Evolutionary conservation across 441 rosid genomes (phyloP).

Genomic region (Cnidoscolus chayamansa): DNA sequence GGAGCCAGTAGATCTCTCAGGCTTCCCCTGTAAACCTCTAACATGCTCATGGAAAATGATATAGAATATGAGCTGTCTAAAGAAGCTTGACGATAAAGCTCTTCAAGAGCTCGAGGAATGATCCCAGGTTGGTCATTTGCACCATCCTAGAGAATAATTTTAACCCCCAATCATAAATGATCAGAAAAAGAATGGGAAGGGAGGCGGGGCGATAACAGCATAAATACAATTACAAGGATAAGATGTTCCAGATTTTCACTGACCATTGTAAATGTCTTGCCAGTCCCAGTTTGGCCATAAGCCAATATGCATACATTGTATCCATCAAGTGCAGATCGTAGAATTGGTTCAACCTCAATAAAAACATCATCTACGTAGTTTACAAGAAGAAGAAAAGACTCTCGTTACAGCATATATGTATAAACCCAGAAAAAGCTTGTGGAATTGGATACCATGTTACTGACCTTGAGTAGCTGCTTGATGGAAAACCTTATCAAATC

Average conservation of each 20-base stretch:
- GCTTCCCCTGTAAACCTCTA: conserved; percentile 89
- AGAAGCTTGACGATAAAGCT: conserved; percentile 51
- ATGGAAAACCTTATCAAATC: conserved; percentile 69
- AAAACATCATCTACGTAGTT: conserved; percentile 69
- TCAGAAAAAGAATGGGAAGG: neutral
- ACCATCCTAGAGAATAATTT: conserved; percentile 57
- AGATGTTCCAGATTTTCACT: conserved; percentile 21
- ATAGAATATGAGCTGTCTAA: conserved; percentile 41
- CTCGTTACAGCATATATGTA: conserved; percentile 9
- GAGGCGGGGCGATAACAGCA: neutral
- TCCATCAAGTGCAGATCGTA: conserved; percentile 89
- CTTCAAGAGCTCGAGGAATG: conserved; percentile 71
- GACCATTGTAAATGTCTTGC: conserved; percentile 90
- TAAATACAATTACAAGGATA: conserved; percentile 13
- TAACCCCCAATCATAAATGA: conserved; percentile 12
- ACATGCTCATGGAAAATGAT: conserved; percentile 79
- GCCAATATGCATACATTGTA: conserved; percentile 82
- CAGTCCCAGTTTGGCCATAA: conserved; percentile 89
- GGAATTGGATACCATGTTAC: conserved; percentile 18
- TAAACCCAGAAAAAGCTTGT: neutral
- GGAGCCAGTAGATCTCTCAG: conserved; percentile 71
- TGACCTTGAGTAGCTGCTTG: conserved; percentile 72
- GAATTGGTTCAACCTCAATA: conserved; percentile 69
- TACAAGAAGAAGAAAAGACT: conserved; percentile 33
- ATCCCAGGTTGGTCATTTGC: conserved; percentile 61